Base-by-base conservation (phyloP, 169 alveolate genomes). In the Eimeria acervulina region DNA sequence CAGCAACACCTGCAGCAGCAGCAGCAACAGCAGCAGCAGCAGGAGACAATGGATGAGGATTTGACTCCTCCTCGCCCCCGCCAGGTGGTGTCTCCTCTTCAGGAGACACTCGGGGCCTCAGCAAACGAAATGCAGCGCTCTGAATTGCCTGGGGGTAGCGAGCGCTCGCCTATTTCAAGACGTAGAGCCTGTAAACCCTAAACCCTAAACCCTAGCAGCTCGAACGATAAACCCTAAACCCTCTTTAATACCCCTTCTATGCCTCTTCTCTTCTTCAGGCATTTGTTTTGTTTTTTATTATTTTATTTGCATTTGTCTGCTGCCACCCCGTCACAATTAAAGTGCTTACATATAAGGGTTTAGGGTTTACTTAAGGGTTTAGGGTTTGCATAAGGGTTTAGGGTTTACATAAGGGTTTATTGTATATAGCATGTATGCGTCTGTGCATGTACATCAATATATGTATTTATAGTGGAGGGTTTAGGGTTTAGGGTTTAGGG, bases 401-500 rank as follows among this genome's bases (percentile, higher is more conserved):
- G n/a, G n/a, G n/a, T n/a, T n/a, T n/a, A n/a, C n/a, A n/a, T n/a
- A n/a, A n/a, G n/a, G n/a, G n/a, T n/a, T n/a, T n/a, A n/a, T n/a
- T n/a, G n/a, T n/a, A n/a, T n/a, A n/a, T n/a, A n/a, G n/a, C n/a
- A n/a, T n/a, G n/a, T n/a, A n/a, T n/a, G n/a, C n/a, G n/a, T n/a
- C n/a, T n/a, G n/a, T n/a, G n/a, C n/a, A n/a, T n/a, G n/a, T n/a
- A n/a, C n/a, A n/a, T n/a, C n/a, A n/a, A n/a, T n/a, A n/a, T n/a
- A n/a, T n/a, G 66, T 52, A 10, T 19, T 52, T 52, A 52, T 10
- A 19, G 66, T 52, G 10, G 10, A 52, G 66, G 66, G 66, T 52
- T 52, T 52, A 63, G 74, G 74, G 74, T 63, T 63, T 63, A 63
- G 74, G 74, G 74, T 63, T 63, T 63, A 63, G 74, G 74, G 74